Evolutionary conservation across 352 stramenopile genomes (phyloP).

Genomic region (Phytopythium vexans): DNA sequence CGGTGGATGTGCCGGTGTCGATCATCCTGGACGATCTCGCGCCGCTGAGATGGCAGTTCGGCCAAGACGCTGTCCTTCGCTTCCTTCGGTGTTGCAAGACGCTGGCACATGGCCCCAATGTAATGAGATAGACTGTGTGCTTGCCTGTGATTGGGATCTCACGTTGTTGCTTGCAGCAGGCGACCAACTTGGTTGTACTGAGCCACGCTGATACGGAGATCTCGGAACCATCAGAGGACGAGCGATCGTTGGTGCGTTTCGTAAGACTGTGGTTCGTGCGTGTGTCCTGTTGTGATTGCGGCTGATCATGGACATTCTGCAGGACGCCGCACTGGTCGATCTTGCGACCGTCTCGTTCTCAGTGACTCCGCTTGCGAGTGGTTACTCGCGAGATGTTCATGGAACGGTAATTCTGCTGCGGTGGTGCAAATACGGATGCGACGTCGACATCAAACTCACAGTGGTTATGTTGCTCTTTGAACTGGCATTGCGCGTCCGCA

Average conservation of each 20-base stretch:
- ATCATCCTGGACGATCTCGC: conserved; percentile 71
- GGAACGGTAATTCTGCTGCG: conserved; percentile 37
- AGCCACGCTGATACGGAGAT: conserved; percentile 50
- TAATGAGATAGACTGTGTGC: conserved; percentile 10
- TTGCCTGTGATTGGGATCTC: neutral
- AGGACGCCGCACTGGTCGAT: conserved; percentile 51
- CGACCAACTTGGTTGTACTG: conserved; percentile 53
- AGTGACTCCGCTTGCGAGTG: conserved; percentile 51
- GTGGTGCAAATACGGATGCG: neutral
- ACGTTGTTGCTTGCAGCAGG: conserved; percentile 15
- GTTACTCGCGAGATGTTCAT: conserved; percentile 77
- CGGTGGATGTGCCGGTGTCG: conserved; percentile 13
- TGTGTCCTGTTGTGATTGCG: neutral
- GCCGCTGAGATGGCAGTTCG: conserved; percentile 58
- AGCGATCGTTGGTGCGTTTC: conserved; percentile 3
- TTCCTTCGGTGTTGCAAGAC: conserved; percentile 70
- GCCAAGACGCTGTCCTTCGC: conserved; percentile 28
- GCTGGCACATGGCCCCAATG: conserved; percentile 44
- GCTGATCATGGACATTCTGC: neutral
- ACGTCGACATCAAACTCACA: no score
- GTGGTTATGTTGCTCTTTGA: neutral
- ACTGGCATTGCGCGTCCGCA: conserved; percentile 12
- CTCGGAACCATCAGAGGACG: conserved; percentile 1
- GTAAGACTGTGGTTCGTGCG: neutral
- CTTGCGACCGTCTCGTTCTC: conserved; percentile 50